Conservation (phyloP, 1,284 basidiomycete genomes). For the Peniophora sp. region DNA sequence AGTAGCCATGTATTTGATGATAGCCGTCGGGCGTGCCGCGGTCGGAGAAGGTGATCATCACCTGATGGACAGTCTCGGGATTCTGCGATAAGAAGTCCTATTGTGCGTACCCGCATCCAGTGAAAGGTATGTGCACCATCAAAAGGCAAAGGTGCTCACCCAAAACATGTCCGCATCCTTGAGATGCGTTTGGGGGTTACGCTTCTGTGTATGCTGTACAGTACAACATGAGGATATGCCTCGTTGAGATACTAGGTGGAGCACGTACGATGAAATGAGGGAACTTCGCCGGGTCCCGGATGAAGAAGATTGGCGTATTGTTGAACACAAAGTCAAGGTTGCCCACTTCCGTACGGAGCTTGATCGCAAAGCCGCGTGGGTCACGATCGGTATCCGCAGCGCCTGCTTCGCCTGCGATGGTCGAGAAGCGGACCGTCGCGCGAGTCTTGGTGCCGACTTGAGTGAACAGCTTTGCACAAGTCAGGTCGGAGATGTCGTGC, state of each 20-base stretch:
- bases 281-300: constrained; percentile 78
- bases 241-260: too few relatives aligned
- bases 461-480: constrained; percentile 63
- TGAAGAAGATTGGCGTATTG: constrained; percentile 89
- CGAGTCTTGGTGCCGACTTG: constrained; percentile 65
- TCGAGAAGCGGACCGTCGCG: constrained; percentile 79
- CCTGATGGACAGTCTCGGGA: constrained; percentile 87
- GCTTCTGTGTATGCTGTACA: constrained; percentile 95
- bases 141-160: too few relatives aligned
- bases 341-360: constrained; percentile 84
- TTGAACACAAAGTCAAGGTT: constrained; percentile 91
- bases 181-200: constrained; percentile 82
- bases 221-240: too few relatives aligned
- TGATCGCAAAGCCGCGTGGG: constrained; percentile 88
- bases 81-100: constrained; percentile 90
- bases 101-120: too few relatives aligned
- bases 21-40: constrained; percentile 86
- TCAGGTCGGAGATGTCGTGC: constrained; percentile 76
- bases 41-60: constrained; percentile 86
- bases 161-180: constrained; percentile 80
- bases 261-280: constrained; percentile 93
- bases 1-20: constrained; percentile 84
- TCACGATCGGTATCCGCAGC: constrained; percentile 89
- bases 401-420: constrained; percentile 82
- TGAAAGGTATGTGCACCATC: too few relatives aligned